These are phyloP conservation scores for Grigorovia humatica DNA, from an alignment of 805 yeast genomes.

Conservation along the genomic window DNA sequence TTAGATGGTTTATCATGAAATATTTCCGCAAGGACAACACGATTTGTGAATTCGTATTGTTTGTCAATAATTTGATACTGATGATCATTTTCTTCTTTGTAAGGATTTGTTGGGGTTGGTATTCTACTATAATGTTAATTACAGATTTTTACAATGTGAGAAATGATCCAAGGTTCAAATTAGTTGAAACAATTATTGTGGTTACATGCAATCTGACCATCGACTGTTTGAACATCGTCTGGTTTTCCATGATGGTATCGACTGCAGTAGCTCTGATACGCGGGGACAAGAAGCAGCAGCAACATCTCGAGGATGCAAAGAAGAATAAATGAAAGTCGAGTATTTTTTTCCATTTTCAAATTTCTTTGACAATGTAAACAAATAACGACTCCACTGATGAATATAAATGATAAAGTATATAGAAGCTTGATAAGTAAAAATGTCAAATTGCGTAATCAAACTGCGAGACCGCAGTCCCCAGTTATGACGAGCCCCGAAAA, in stretches of 20 bases:
- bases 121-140: constrained; percentile 44
- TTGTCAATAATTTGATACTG: constrained; percentile 24
- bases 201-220: constrained; percentile 46
- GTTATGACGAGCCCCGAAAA: constrained; percentile 23
- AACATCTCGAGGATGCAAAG: background rate
- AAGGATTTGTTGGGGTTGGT: constrained; percentile 76
- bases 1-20: constrained; percentile 66
- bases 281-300: constrained; percentile 1
- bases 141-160: constrained; percentile 37
- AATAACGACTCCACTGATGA: background rate
- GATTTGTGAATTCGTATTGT: constrained; percentile 45
- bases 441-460: too few relatives aligned
- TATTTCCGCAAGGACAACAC: constrained; percentile 15
- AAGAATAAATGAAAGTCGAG: constrained; percentile 2
- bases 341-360: too few relatives aligned
- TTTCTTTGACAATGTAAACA: too few relatives aligned
- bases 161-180: constrained; percentile 36
- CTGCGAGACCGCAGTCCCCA: background rate
- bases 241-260: constrained; percentile 73
- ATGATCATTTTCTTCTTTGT: constrained; percentile 57
- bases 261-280: constrained; percentile 39
- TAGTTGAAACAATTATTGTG: constrained; percentile 28
- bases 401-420: background rate
- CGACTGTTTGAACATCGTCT: constrained; percentile 54
- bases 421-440: background rate